A percentile compares a stretch with the other conserved stretches of the same genome.
phyloP scores from a whole-genome alignment of 495 filamentous ascomycete species.

The Podospora sp. region DNA sequence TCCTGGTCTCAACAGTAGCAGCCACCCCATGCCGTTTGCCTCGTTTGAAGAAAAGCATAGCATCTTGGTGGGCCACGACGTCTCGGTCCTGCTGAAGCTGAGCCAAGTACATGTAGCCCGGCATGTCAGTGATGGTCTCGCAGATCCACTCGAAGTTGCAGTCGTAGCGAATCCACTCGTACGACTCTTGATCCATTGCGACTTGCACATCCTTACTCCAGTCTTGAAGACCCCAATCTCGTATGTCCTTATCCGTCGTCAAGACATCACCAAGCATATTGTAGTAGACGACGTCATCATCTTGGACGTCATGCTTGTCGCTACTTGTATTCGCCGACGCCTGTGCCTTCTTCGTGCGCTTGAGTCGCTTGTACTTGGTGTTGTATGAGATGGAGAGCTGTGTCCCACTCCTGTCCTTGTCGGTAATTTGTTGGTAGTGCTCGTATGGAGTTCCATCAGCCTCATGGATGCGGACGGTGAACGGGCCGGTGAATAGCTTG shows the following conservation, averaged over 20 bases:
- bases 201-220: slow-evolving; percentile 87
- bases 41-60: slow-evolving; percentile 50
- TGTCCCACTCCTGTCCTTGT: slow-evolving; percentile 64
- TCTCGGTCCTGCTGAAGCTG: slow-evolving; percentile 97
- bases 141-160: slow-evolving; percentile 98
- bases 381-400: slow-evolving; percentile 94
- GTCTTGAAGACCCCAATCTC: slow-evolving; percentile 81
- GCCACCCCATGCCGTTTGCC: slow-evolving; percentile 67
- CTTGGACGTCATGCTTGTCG: slow-evolving; percentile 72
- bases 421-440: slow-evolving; percentile 94
- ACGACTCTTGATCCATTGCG: slow-evolving; percentile 91
- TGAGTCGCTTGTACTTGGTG: slow-evolving; percentile 97
- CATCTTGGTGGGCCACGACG: slow-evolving; percentile 90
- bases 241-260: slow-evolving; percentile 75
- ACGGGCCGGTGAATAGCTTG: slow-evolving; percentile 86
- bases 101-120: slow-evolving; percentile 94
- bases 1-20: slow-evolving; percentile 83
- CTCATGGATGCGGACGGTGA: slow-evolving; percentile 98
- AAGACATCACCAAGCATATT: slow-evolving; percentile 94
- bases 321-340: slow-evolving; percentile 64
- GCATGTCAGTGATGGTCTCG: slow-evolving; percentile 72
- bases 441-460: slow-evolving; percentile 98
- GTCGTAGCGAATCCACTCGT: slow-evolving; percentile 98
- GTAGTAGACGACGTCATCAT: slow-evolving; percentile 91
- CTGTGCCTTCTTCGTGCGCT: slow-evolving; percentile 84